These are phyloP conservation scores for Gossypium stocksii DNA, from an alignment of 345 rosid species.

Conservation along the genomic window DNA sequence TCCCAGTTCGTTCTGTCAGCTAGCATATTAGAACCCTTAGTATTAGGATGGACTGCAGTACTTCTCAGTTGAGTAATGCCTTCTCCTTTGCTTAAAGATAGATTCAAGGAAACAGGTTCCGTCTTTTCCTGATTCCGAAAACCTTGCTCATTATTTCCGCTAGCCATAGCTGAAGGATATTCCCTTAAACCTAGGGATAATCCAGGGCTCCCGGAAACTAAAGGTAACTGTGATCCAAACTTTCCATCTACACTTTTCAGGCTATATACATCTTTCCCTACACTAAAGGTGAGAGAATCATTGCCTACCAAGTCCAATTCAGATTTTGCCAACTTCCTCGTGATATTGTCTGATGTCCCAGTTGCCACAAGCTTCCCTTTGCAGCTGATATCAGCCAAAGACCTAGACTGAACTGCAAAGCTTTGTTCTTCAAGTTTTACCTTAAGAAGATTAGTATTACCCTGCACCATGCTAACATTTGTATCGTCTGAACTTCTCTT, in stretches of 20 bases:
- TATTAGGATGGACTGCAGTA: conserved; percentile 20
- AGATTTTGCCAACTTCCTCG: conserved; percentile 20
- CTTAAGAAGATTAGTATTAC: conserved; percentile 8
- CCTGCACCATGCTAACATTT: conserved; percentile 11
- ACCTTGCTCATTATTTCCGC: conserved; percentile 23
- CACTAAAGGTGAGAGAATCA: conserved; percentile 22
- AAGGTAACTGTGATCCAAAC: conserved; percentile 23
- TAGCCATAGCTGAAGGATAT: conserved; percentile 16
- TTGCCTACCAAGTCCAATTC: conserved; percentile 28
- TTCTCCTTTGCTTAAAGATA: conserved; percentile 47
- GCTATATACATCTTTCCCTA: conserved; percentile 18
- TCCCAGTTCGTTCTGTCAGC: conserved; percentile 75
- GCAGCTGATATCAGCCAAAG: conserved; percentile 24
- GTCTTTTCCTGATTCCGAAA: conserved; percentile 23
- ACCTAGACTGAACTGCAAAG: conserved; percentile 19
- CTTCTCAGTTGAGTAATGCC: conserved; percentile 20
- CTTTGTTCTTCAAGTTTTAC: conserved; percentile 35
- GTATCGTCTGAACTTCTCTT: conserved; percentile 13
- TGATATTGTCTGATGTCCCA: conserved; percentile 19
- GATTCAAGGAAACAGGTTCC: conserved; percentile 40
- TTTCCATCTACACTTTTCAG: conserved; percentile 23
- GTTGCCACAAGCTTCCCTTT: conserved; percentile 23
- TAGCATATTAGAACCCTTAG: conserved; percentile 17
- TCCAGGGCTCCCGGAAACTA: conserved; percentile 28
- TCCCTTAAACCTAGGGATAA: conserved; percentile 31